Evolutionary conservation across 345 rosid species (phyloP).

Genomic region (Gossypium sturtianum): DNA sequence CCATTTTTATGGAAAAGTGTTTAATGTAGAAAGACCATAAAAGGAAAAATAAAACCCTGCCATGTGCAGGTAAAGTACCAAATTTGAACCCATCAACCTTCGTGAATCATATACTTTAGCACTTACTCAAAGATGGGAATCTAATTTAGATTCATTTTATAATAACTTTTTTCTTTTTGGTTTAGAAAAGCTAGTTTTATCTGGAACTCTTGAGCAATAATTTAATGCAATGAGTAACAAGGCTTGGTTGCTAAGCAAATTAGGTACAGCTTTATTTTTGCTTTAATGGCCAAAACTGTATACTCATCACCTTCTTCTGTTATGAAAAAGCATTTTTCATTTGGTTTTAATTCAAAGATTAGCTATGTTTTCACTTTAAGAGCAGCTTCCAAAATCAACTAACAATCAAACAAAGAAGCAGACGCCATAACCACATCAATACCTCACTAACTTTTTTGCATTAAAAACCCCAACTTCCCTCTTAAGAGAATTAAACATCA

Average conservation of each 20-base stretch:
- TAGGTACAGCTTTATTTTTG: background rate
- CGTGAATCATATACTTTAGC: background rate
- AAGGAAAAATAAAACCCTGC: background rate
- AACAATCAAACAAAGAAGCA: conserved; percentile 12
- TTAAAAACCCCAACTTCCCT: background rate
- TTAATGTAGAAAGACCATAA: background rate
- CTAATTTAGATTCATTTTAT: background rate
- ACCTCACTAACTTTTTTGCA: background rate
- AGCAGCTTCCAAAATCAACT: conserved; percentile 3
- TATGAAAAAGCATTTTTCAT: conserved; percentile 12
- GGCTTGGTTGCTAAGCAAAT: conserved; percentile 23
- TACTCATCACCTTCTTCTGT: conserved; percentile 15
- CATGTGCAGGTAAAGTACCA: background rate
- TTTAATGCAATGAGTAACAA: background rate
- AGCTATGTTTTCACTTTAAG: conserved; percentile 8
- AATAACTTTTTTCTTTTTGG: background rate
- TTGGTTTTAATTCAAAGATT: conserved; percentile 32
- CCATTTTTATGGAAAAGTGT: background rate
- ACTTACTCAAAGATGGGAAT: background rate
- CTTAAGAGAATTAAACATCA: background rate
- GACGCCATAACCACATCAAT: conserved; percentile 30
- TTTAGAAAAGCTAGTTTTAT: conserved; percentile 8
- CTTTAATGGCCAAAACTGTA: conserved; percentile 13
- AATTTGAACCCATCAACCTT: background rate
- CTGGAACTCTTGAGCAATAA: conserved; percentile 3